Evolutionary conservation across 441 rosid genomes (phyloP).

Genomic region (Pelargonium cotyledonis): DNA sequence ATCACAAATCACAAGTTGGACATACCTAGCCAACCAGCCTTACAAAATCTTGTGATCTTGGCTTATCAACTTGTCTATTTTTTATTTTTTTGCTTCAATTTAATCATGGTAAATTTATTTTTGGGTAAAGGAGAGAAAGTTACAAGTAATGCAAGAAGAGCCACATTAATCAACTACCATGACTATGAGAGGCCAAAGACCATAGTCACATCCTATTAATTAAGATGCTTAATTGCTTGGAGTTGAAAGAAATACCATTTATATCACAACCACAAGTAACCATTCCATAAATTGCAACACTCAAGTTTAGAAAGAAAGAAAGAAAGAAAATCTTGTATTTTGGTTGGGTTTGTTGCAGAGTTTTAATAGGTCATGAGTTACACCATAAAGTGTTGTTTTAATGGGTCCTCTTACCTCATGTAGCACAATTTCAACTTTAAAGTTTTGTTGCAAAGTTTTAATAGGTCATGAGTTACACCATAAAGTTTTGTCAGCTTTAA

Average conservation of each 20-base stretch:
- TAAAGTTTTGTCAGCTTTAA: too few relatives aligned
- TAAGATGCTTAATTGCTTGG: background rate
- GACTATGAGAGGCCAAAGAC: background rate
- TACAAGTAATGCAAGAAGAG: slow-evolving; percentile 1
- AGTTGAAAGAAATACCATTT: background rate
- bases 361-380: too few relatives aligned
- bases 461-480: too few relatives aligned
- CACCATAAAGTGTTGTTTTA: too few relatives aligned
- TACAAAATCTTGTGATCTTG: background rate
- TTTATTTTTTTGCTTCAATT: background rate
- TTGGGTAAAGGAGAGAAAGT: background rate
- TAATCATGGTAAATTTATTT: background rate
- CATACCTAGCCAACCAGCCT: background rate
- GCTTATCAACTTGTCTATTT: background rate
- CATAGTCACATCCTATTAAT: background rate
- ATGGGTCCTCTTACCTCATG: too few relatives aligned
- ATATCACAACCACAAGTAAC: background rate
- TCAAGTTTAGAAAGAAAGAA: background rate
- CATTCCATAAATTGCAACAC: background rate
- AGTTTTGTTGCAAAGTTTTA: too few relatives aligned
- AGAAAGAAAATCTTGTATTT: background rate
- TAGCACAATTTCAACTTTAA: too few relatives aligned
- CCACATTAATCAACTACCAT: slow-evolving; percentile 1
- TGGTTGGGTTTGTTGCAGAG: background rate
- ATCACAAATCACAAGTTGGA: background rate